Percentiles rank a stretch among this genome's conserved stretches.
Evolutionary conservation across 495 filamentous ascomycete species (phyloP).

Genomic region (Penicillium parvum): DNA sequence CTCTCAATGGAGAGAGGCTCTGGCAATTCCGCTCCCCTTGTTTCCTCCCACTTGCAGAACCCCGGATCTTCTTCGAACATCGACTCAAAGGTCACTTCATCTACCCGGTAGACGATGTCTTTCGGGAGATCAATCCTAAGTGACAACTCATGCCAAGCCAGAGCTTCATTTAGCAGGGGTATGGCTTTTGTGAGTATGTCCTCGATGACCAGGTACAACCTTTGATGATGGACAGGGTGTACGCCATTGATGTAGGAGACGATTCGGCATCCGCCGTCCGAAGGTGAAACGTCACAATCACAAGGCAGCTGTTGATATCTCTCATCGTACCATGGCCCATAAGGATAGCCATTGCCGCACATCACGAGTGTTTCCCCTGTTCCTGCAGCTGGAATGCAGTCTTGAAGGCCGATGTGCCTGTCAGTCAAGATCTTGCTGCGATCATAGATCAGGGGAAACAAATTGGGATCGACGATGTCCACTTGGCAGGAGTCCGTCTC

Average conservation of each 20-base stretch:
- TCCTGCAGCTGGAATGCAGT: slow-evolving; percentile 37
- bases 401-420: slow-evolving; percentile 33
- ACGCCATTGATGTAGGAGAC: slow-evolving; percentile 59
- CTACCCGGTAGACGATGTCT: slow-evolving; percentile 10
- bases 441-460: slow-evolving; percentile 57
- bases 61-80: slow-evolving; percentile 11
- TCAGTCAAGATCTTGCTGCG: slow-evolving; percentile 41
- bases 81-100: slow-evolving; percentile 13
- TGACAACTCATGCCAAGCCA: no score
- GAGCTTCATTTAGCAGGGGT: slow-evolving; percentile 47
- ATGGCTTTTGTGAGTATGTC: slow-evolving; percentile 44
- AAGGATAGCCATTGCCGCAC: no score
- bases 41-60: neutral
- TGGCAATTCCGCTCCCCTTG: slow-evolving; percentile 19
- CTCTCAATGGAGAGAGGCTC: slow-evolving; percentile 32
- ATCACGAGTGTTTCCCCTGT: slow-evolving; percentile 20
- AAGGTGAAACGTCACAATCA: slow-evolving; percentile 43
- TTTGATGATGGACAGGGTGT: slow-evolving; percentile 41
- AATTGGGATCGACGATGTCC: slow-evolving; percentile 57
- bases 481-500: no score
- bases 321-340: slow-evolving; percentile 9
- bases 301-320: slow-evolving; percentile 59
- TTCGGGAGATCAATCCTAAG: neutral
- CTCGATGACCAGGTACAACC: slow-evolving; percentile 51
- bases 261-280: slow-evolving; percentile 27